Percentiles rank a stretch among this genome's conserved stretches.
phyloP scores from a whole-genome alignment of 768 basidiomycete species.

The Melanogaster broomeanus region DNA sequence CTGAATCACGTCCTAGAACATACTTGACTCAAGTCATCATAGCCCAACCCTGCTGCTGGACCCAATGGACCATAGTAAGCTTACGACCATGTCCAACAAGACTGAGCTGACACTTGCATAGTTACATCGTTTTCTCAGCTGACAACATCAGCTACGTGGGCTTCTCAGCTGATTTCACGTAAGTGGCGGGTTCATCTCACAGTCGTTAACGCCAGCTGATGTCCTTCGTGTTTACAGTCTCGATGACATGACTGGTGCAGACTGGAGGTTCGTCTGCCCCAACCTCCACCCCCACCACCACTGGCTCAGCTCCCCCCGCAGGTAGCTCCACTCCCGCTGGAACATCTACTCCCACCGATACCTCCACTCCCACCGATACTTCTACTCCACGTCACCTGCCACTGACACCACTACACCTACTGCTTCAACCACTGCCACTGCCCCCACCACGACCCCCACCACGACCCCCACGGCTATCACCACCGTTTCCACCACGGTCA shows the following conservation, averaged over 20 bases:
- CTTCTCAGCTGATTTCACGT: conserved; percentile 63
- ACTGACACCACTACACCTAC: conserved; percentile 9
- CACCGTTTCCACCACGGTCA: conserved; percentile 36
- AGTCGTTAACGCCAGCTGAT: conserved; percentile 1
- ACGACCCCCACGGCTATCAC: conserved; percentile 27
- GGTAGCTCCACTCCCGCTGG: conserved; percentile 12
- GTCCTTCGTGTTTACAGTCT: conserved; percentile 40
- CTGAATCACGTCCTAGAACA: neutral
- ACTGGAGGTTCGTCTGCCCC: conserved; percentile 21
- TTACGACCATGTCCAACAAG: neutral
- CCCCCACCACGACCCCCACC: conserved; percentile 40
- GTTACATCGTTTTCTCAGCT: conserved; percentile 63
- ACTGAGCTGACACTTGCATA: conserved; percentile 25
- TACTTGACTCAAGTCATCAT: neutral
- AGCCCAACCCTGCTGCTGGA: conserved; percentile 61
- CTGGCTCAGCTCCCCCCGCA: conserved; percentile 14
- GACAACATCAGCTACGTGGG: conserved; percentile 34
- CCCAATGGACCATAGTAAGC: conserved; percentile 59
- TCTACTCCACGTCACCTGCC: conserved; percentile 6
- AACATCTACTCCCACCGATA: neutral
- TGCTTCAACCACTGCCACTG: neutral
- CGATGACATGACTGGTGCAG: conserved; percentile 59
- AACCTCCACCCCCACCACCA: conserved; percentile 4
- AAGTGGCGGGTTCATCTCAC: conserved; percentile 16
- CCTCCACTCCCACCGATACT: conserved; percentile 18